Conservation (phyloP, 352 stramenopile genomes). For the Phytophthora pistaciae region DNA sequence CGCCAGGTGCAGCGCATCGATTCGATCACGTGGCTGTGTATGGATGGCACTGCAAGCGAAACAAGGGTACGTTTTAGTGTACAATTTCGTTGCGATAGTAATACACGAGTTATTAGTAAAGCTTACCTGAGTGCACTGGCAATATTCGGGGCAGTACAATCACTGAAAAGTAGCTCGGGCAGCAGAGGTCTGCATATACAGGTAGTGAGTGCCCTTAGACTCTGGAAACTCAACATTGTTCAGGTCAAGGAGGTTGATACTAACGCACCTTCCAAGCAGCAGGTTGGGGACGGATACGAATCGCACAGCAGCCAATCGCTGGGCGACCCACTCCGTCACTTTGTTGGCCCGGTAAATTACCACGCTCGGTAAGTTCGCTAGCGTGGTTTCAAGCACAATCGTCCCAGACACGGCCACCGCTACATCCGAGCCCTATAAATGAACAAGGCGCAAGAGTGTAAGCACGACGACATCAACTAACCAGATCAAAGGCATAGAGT, state of each 20-base stretch:
- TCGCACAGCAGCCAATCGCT: slow-evolving; percentile 59
- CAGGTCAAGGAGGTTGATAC: not conserved
- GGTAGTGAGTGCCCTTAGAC: not conserved
- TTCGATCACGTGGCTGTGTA: not conserved
- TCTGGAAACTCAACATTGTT: not conserved
- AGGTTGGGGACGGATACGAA: slow-evolving; percentile 86
- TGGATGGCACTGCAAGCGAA: not conserved
- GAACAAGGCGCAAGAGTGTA: not conserved
- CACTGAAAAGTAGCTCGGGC: slow-evolving; percentile 72
- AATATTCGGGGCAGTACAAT: slow-evolving; percentile 61
- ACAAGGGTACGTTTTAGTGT: not conserved
- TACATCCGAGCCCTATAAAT: slow-evolving; percentile 47
- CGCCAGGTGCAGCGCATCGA: not conserved
- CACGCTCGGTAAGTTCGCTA: slow-evolving; percentile 64
- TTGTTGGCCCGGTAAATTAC: slow-evolving; percentile 79
- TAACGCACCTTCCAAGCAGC: slow-evolving; percentile 56
- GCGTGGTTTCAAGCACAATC: slow-evolving; percentile 69
- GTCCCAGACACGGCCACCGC: slow-evolving; percentile 78
- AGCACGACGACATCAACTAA: not conserved
- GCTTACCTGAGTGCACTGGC: slow-evolving; percentile 34
- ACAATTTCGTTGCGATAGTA: not conserved
- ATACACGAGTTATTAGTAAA: not conserved
- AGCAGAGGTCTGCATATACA: slow-evolving; percentile 42
- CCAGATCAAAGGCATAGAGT: not conserved
- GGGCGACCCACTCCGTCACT: slow-evolving; percentile 65